Evolutionary conservation across 306 rosid species (phyloP), one percentile per base, ranked within the genome.

Genomic region (Abrus precatorius): DNA sequence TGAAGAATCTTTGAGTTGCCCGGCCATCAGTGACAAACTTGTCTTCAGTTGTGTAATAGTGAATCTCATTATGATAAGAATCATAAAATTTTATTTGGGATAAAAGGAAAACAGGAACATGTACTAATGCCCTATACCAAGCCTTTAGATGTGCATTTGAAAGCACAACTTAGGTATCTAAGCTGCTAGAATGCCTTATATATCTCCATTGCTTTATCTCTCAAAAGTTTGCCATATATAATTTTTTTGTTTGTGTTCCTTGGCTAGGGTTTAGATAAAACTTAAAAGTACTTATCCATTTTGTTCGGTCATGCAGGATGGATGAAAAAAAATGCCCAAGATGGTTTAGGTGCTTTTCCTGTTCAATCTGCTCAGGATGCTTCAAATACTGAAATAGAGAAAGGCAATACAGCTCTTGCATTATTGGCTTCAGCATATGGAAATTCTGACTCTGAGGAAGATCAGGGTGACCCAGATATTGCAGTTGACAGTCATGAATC

Each of bases 361-460:
- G 82, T 88, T 76, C 84, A 80, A 53, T 66, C 95, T 74, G 54
- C 54, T 74, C 57, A 75, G 76, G 82, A 10, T 43, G 78, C 49
- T 80, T 86, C 77, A 54, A 84, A 76, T 79, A 48, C 76, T 72
- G 90, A 80, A 75, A 79, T 61, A 66, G 64, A 45, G 9, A 80
- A 85, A 33, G 83, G 76, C 60, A 82, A 77, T 74, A 86, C 93
- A 36, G 95, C 95, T 68, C 95, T 92, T 79, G 90, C 88, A 71
- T 86, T 91, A 67, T 83, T 92, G 69, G 95, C 95, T 63, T 80
- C 88, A 71, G 82, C 86, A 64, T 92, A 92, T 80, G 92, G 97
- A 78, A 82, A 86, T 79, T 87, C 97, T 7, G 95, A 92, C 82
- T 88, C 88, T 5, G 97, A 92, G 77, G 93, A 90, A 49, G 93